Conservation (phyloP, 495 filamentous ascomycete genomes). For the Geoglossum glabrum region DNA sequence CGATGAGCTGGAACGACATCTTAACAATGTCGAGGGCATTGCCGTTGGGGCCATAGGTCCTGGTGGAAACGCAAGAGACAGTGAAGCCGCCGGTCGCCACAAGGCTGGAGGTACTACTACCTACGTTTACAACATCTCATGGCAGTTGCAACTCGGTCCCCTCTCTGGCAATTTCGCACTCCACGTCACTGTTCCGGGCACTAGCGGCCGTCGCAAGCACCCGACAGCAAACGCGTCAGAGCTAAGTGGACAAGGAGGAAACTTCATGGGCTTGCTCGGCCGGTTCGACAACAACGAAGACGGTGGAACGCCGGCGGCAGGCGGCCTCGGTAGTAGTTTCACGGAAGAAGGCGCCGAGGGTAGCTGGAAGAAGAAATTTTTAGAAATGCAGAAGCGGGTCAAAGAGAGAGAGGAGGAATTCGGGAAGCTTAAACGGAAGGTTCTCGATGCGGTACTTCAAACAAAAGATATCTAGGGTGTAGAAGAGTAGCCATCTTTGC, state of each 20-base stretch:
- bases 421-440: background rate
- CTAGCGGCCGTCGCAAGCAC: no score
- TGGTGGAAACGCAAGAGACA: background rate
- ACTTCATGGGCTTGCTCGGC: background rate
- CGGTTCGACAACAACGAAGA: background rate
- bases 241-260: background rate
- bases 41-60: background rate
- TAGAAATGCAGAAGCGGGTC: background rate
- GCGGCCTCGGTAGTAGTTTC: background rate
- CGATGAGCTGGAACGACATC: background rate
- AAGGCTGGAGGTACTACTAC: background rate
- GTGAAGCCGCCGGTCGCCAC: background rate
- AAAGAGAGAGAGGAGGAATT: conserved; percentile 1
- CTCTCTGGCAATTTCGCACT: background rate
- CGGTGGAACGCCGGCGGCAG: background rate
- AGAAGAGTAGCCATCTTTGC: background rate
- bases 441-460: background rate
- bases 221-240: background rate
- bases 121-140: background rate
- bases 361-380: conserved; percentile 1
- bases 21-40: background rate
- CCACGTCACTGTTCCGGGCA: background rate
- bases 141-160: background rate
- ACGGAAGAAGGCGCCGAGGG: background rate
- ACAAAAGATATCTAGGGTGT: background rate